Base-by-base conservation (phyloP, 2,329 filamentous ascomycete species). In the Trichoderma sp. region DNA sequence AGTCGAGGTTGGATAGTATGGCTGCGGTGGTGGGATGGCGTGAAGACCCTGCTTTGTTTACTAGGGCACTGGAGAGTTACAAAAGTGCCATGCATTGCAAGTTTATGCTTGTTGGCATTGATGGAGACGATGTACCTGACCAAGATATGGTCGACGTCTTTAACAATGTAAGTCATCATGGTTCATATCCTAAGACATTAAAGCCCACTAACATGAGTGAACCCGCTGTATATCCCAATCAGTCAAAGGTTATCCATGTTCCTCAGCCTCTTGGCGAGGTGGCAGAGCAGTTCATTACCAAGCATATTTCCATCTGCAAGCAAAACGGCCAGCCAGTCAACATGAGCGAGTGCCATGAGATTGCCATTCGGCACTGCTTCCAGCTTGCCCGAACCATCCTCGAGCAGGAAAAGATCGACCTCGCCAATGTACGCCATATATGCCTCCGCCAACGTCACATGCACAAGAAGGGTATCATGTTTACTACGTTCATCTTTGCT, bases 401-500 rank as follows among this genome's bases (percentile, higher is more conserved):
- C 4, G 69, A 76, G 16, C 77, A 78, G 29, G 75, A 78, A 21
- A 77, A 77, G 8, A 68, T 80, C 33, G n/a, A 64, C 21, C 76
- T 80, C 41, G 38, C 77, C 29, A 77, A 64, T 27, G 62, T 78
- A n/a, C 76, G 76, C 9, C 75, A 79, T 29, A 59, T 80, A 6
- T 80, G 79, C 72, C 74, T 80, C 41, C 75, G 77, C 16, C 79
- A 80, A 62, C 76, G 77, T 11, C 79, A 80, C 64, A 76, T 80
- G 76, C 78, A 80, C 68, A 80, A 80, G 59, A 80, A 80, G 67
- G 79, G 77, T 66, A 79, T 80, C 76, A 80, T 80, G 79, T 80
- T 80, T 33, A 79, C 79, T 27, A 78, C 78, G 1, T 80, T 77
- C 38, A 66, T 80, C 74, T 80, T 80, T 68, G 75, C 79, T 1